Conservation (phyloP, 2,329 filamentous ascomycete species). For the Aureobasidium vineae region DNA sequence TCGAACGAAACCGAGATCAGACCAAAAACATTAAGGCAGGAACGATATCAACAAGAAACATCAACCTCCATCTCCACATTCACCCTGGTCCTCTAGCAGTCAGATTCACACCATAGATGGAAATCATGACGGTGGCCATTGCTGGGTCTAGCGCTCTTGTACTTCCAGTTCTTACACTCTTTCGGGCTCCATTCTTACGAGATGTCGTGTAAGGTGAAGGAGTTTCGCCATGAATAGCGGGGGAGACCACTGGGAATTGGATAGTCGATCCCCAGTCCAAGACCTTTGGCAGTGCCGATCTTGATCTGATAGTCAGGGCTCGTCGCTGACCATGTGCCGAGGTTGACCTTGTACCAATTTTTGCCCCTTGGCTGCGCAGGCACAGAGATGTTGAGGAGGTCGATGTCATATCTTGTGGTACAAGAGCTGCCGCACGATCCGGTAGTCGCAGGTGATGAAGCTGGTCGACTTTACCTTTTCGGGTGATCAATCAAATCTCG, state of each 20-base stretch:
- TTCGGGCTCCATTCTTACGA: conserved; percentile 3
- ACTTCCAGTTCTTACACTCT: conserved; percentile 3
- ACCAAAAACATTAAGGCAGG: too few species aligned
- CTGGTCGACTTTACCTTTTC: too few species aligned
- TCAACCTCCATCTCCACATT: neutral
- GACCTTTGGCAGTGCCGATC: conserved; percentile 2
- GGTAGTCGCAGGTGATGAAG: too few species aligned
- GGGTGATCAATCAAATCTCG: too few species aligned
- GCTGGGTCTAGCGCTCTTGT: neutral
- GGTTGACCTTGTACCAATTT: neutral
- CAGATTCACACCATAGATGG: conserved; percentile 6
- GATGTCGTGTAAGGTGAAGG: conserved; percentile 2
- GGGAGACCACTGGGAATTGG: neutral
- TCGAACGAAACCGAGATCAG: too few species aligned
- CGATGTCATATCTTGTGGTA: conserved; percentile 4
- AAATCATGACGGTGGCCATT: conserved; percentile 11
- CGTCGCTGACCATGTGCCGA: neutral
- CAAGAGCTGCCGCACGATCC: neutral
- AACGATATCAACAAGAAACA: too few species aligned
- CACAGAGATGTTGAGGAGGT: neutral
- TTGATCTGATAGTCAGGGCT: conserved; percentile 16
- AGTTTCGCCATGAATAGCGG: neutral
- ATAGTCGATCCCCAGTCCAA: neutral
- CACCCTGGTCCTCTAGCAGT: conserved; percentile 24
- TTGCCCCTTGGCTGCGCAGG: neutral